Evolutionary conservation across 306 rosid genomes (phyloP).

Genomic region (Dryas octopetala): DNA sequence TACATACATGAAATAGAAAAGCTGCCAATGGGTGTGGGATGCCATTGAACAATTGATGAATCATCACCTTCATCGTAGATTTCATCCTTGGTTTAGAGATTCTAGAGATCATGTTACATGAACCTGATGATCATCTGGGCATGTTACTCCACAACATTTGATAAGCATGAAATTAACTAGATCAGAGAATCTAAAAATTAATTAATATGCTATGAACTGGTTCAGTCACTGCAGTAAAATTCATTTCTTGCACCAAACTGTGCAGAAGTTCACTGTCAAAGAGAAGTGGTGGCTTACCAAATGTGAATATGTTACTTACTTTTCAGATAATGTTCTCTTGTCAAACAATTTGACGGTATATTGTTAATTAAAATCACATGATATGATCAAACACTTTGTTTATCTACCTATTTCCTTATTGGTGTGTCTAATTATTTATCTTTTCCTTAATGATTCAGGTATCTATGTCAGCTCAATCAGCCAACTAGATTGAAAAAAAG

Average conservation of each 20-base stretch:
- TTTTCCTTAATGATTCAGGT: not conserved
- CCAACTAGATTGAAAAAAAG: not conserved
- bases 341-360: not conserved
- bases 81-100: not conserved
- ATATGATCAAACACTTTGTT: no score
- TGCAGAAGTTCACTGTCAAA: no score
- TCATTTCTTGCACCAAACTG: no score
- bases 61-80: not conserved
- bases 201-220: not conserved
- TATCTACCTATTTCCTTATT: not conserved
- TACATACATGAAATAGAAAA: not conserved
- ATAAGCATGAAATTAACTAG: not conserved
- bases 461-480: constrained; percentile 11
- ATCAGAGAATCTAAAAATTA: not conserved
- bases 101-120: not conserved
- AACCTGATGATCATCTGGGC: not conserved
- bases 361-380: not conserved
- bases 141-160: constrained; percentile 2
- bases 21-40: constrained; percentile 22
- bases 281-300: no score
- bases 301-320: no score
- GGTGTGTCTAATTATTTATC: not conserved
- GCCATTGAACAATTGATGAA: not conserved
- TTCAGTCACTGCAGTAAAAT: not conserved
- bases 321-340: no score